phyloP scores from a whole-genome alignment of 2,329 filamentous ascomycete genomes.

The Fusarium longipes region DNA sequence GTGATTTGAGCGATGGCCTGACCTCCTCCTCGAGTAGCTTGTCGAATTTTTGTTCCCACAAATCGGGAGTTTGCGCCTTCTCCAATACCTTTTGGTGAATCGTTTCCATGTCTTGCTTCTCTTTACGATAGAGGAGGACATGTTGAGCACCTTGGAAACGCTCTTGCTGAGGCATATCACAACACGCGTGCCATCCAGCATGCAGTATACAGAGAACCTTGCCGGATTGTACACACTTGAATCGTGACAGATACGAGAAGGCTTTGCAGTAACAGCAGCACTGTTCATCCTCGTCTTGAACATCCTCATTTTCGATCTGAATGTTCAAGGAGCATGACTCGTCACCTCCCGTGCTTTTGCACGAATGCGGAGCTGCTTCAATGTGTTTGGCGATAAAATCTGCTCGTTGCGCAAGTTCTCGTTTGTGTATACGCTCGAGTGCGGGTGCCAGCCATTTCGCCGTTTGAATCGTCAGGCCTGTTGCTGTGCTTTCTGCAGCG shows the following conservation, averaged over 20 bases:
- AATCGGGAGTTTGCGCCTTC: conserved; percentile 85
- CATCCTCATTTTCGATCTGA: conserved; percentile 75
- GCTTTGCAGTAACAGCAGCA: conserved; percentile 95
- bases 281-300: conserved; percentile 91
- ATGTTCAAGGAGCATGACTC: conserved; percentile 70
- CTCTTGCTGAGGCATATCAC: conserved; percentile 72
- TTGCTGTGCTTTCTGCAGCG: conserved; percentile 80
- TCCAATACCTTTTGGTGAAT: conserved; percentile 83
- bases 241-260: conserved; percentile 90
- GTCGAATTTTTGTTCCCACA: conserved; percentile 91
- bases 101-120: conserved; percentile 74
- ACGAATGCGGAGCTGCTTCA: conserved; percentile 64
- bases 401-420: conserved; percentile 76
- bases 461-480: conserved; percentile 78
- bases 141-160: conserved; percentile 79
- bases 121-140: conserved; percentile 79
- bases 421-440: conserved; percentile 78
- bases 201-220: conserved; percentile 87
- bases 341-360: conserved; percentile 57
- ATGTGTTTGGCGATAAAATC: conserved; percentile 75
- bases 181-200: conserved; percentile 84
- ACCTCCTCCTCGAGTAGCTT: conserved; percentile 85
- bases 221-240: conserved; percentile 82
- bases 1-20: conserved; percentile 84
- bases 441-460: conserved; percentile 96